Conservation (phyloP, 768 basidiomycete species). For the Lactarius deliciosus region DNA sequence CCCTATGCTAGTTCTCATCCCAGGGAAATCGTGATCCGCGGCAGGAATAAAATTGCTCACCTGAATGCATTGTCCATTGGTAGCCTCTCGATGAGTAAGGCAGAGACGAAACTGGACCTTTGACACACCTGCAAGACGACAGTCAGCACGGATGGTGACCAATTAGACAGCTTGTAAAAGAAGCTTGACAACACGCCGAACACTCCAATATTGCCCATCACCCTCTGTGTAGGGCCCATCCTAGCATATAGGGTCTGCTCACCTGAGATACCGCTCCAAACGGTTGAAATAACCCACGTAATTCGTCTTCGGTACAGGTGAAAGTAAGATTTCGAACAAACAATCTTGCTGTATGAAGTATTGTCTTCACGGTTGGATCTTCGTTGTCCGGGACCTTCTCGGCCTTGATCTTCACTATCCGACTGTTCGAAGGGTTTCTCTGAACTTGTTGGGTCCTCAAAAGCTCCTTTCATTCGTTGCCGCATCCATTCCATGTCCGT, state of each 20-base stretch:
- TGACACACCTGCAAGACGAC: conserved; percentile 19
- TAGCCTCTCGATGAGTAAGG: conserved; percentile 9
- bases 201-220: conserved; percentile 59
- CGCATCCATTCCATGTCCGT: conserved; percentile 79
- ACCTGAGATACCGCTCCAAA: conserved; percentile 82
- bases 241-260: conserved; percentile 33
- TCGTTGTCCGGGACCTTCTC: conserved; percentile 22
- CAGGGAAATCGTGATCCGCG: not conserved
- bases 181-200: conserved; percentile 30
- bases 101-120: conserved; percentile 12
- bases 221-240: conserved; percentile 15
- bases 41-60: conserved; percentile 37
- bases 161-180: conserved; percentile 19
- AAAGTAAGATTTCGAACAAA: conserved; percentile 97
- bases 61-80: conserved; percentile 32
- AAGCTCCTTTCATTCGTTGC: conserved; percentile 53
- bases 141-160: conserved; percentile 18
- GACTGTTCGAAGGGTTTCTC: conserved; percentile 62
- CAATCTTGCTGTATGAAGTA: conserved; percentile 73
- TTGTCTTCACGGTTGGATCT: conserved; percentile 43
- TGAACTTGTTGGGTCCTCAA: conserved; percentile 38
- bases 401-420: conserved; percentile 49
- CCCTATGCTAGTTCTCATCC: conserved; percentile 56
- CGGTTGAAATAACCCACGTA: conserved; percentile 59
- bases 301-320: conserved; percentile 70